Conservation (phyloP, 768 basidiomycete species). For the Boletellus ananas region DNA sequence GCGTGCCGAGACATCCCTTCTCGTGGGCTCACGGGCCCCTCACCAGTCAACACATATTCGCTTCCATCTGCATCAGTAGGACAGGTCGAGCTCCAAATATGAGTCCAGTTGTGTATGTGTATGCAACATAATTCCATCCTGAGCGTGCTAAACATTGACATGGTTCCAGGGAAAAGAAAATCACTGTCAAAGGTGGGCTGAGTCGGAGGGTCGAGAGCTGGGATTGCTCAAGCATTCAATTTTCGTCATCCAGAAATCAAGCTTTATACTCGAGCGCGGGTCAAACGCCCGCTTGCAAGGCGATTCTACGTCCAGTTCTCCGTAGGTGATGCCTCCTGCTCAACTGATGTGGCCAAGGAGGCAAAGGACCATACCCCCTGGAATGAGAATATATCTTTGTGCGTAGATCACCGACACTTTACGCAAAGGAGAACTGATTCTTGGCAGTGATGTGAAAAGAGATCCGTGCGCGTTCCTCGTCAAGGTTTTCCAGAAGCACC, state of each 20-base stretch:
- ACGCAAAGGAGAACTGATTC: background rate
- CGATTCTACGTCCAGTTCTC: background rate
- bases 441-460: background rate
- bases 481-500: background rate
- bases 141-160: background rate
- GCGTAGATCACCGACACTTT: background rate
- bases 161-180: background rate
- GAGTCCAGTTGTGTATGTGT: too few species aligned
- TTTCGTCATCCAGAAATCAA: constrained; percentile 8
- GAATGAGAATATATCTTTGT: background rate
- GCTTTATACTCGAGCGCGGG: background rate
- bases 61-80: too few species aligned
- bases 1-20: too few species aligned
- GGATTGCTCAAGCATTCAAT: background rate
- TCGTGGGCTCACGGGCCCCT: too few species aligned
- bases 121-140: too few species aligned
- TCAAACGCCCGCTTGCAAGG: background rate
- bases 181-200: constrained; percentile 2
- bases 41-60: too few species aligned
- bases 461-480: background rate
- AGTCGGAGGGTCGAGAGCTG: too few species aligned
- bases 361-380: background rate
- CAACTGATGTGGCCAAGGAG: background rate
- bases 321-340: background rate
- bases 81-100: too few species aligned